Evolutionary conservation across 495 filamentous ascomycete species (phyloP).

Genomic region (Massariosphaeria phaeospora): DNA sequence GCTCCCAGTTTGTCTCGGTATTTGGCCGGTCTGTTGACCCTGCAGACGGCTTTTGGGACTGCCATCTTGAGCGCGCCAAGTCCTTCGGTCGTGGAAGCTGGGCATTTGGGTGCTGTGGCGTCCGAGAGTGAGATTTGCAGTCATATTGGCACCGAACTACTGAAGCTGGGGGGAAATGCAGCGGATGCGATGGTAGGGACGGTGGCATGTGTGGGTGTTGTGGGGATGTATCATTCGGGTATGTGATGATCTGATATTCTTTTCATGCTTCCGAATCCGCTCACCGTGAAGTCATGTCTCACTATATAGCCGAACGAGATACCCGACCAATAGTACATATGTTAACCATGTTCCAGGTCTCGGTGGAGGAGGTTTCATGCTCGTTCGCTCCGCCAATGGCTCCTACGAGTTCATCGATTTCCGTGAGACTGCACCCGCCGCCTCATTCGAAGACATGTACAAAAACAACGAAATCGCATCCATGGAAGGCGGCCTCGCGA

Average conservation of each 20-base stretch:
- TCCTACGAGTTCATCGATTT: constrained; percentile 77
- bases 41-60: constrained; percentile 18
- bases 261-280: too few relatives aligned
- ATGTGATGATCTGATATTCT: too few relatives aligned
- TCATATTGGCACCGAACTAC: constrained; percentile 64
- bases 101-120: constrained; percentile 63
- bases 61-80: background rate
- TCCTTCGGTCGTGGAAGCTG: background rate
- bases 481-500: constrained; percentile 61
- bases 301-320: background rate
- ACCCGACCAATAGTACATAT: too few relatives aligned
- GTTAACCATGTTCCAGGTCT: constrained; percentile 35
- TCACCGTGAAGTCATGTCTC: background rate
- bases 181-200: constrained; percentile 43
- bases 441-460: constrained; percentile 77
- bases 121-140: constrained; percentile 73
- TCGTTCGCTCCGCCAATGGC: constrained; percentile 61
- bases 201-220: constrained; percentile 37
- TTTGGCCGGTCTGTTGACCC: constrained; percentile 22
- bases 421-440: constrained; percentile 75
- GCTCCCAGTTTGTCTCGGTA: constrained; percentile 1
- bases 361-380: constrained; percentile 84
- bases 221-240: constrained; percentile 67
- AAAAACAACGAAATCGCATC: constrained; percentile 41
- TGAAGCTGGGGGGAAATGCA: constrained; percentile 44